Conservation (phyloP, 345 rosid genomes). For the Gossypium rotundifolium region DNA sequence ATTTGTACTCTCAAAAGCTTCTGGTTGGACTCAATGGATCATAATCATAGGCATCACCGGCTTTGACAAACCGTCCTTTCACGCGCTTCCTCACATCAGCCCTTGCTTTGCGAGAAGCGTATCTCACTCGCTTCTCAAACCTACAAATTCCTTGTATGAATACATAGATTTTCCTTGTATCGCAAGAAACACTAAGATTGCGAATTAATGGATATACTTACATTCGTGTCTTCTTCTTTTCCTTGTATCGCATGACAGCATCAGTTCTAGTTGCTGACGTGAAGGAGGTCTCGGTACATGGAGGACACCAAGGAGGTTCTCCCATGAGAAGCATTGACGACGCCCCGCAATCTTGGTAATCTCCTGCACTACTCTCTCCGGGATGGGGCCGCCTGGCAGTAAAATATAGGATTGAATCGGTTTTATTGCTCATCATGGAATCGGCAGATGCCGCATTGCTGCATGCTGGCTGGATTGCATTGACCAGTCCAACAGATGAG, state of each 20-base stretch:
- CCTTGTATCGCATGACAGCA: conserved; percentile 94
- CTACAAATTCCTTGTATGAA: conserved; percentile 27
- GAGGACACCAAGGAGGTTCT: conserved; percentile 89
- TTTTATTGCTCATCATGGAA: conserved; percentile 82
- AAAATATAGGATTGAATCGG: conserved; percentile 74
- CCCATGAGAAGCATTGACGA: conserved; percentile 70
- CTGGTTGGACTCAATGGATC: conserved; percentile 80
- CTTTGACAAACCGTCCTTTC: conserved; percentile 93
- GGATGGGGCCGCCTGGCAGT: conserved; percentile 51
- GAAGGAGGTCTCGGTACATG: conserved; percentile 49
- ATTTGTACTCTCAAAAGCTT: conserved; percentile 61
- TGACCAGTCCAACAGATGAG: conserved; percentile 46
- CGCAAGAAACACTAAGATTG: neutral
- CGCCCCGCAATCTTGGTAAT: conserved; percentile 91
- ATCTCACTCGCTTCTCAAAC: conserved; percentile 92
- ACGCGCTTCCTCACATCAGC: conserved; percentile 96
- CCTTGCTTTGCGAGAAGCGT: conserved; percentile 96
- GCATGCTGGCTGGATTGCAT: conserved; percentile 53
- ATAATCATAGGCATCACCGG: conserved; percentile 93
- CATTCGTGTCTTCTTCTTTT: conserved; percentile 94
- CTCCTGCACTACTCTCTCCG: conserved; percentile 73
- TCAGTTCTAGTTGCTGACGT: conserved; percentile 59
- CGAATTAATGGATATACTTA: conserved; percentile 33
- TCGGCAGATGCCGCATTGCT: conserved; percentile 85
- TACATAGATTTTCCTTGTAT: neutral